Evolutionary conservation across 106 monocot genomes (phyloP), one percentile per base, ranked within the genome.

Genomic region (Dendrobium huoshanense): DNA sequence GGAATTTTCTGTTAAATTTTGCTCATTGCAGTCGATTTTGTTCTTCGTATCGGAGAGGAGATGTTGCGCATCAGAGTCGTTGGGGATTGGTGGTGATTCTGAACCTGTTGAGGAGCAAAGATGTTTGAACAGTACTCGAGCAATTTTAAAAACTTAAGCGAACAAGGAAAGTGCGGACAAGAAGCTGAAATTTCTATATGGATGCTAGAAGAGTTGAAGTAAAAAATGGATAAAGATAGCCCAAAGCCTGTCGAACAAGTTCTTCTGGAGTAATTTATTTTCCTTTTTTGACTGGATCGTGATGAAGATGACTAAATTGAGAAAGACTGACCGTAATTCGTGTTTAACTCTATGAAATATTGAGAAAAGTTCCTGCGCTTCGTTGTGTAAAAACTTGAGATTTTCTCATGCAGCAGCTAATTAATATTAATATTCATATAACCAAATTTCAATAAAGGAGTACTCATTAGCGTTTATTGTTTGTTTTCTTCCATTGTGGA

Each of bases 51-150:
- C 72, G 0, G 37, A 72, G 17, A 4, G 55, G 2, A 42, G 67
- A 17, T 79, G 80, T 40, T 37, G 80, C 54, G 78, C 79, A 67
- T 79, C 78, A 49, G 43, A 61, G 45, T 59, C 49, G 9, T 76
- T 61, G 16, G 31, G 33, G 29, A 19, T 37, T 17, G 61, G 64
- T 75, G 64, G 55, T 43, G 67, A 20, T 51, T 85, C 83, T 37
- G 75, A 41, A 78, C 24, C 85, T 85, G 54, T 54, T 37, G 20
- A 64, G 25, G 64, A 64, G 13, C 10, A 51, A 5, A n/a, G 25
- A 5, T 65, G 25, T 24, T 9, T 65, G 24, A 22, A 15, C n/a
- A 22, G n/a, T 24, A 64, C 64, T 9, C 0, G 51, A 13, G 51
- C 51, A 13, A 51, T 51, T 51, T 2, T 2, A 51, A 45, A 51